Percentiles rank a stretch among this genome's conserved stretches.
Evolutionary conservation across 768 basidiomycete species (phyloP).

Genomic region (Rubroboletus pulcherrimus): DNA sequence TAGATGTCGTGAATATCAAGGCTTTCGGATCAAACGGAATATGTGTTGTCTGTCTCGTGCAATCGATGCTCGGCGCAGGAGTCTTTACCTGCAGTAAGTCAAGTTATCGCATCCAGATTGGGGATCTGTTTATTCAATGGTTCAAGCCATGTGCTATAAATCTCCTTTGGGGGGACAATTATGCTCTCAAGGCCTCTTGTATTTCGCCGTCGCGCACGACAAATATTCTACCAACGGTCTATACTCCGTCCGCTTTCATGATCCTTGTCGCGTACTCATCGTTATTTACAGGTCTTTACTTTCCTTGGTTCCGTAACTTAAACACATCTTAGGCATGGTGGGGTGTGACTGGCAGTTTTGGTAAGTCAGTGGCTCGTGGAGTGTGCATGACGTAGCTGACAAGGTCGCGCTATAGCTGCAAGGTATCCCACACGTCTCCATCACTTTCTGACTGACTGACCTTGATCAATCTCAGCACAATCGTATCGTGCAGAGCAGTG

Average conservation of each 20-base stretch:
- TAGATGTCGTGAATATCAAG: background rate
- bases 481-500: background rate
- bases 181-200: background rate
- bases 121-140: background rate
- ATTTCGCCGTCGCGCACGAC: constrained; percentile 2
- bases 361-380: background rate
- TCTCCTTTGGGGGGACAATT: background rate
- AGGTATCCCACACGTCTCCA: background rate
- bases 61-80: background rate
- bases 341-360: background rate
- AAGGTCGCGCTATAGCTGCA: background rate
- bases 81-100: background rate
- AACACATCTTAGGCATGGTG: background rate
- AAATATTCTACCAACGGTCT: constrained; percentile 12
- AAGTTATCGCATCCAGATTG: background rate
- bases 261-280: background rate
- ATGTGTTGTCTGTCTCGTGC: background rate
- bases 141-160: background rate
- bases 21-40: background rate
- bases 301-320: background rate
- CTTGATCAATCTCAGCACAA: background rate
- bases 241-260: background rate
- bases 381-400: background rate
- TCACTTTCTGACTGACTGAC: too few species aligned
- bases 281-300: constrained; percentile 6